Conservation (phyloP, 139 green algal genomes). For the Tetradesmus obliquus region DNA sequence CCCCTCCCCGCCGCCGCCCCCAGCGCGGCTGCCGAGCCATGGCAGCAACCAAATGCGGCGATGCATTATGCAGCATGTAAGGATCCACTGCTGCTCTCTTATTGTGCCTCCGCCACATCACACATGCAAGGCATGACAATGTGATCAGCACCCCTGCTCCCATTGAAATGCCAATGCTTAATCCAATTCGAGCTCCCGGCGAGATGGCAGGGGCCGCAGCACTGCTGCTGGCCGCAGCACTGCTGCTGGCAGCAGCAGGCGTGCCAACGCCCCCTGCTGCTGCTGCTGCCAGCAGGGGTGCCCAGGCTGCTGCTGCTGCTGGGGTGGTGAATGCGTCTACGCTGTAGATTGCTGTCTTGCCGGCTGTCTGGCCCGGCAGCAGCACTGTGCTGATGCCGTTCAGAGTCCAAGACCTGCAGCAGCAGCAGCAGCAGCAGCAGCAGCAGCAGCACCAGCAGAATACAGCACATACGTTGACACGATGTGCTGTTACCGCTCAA, state of each 20-base stretch:
- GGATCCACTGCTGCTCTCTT: neutral
- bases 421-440: too few relatives aligned
- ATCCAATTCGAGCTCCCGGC: neutral
- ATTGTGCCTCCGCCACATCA: neutral
- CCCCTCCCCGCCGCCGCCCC: neutral
- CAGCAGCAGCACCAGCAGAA: too few relatives aligned
- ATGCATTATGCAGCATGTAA: neutral
- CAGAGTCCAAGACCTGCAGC: neutral
- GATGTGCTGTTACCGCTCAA: too few relatives aligned
- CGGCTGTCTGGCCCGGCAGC: neutral
- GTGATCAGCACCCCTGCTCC: neutral
- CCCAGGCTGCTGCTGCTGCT: neutral
- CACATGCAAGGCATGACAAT: neutral
- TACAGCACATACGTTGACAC: too few relatives aligned
- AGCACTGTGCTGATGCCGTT: neutral
- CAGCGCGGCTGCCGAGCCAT: neutral
- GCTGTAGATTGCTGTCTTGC: neutral
- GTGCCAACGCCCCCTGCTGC: neutral
- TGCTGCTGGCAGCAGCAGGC: neutral
- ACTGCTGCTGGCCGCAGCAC: neutral
- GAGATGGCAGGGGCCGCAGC: neutral
- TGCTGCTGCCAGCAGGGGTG: neutral
- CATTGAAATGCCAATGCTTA: neutral
- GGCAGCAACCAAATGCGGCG: neutral
- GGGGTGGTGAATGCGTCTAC: neutral